Conservation (phyloP, 805 yeast species). For the Nematodospora valgi region DNA sequence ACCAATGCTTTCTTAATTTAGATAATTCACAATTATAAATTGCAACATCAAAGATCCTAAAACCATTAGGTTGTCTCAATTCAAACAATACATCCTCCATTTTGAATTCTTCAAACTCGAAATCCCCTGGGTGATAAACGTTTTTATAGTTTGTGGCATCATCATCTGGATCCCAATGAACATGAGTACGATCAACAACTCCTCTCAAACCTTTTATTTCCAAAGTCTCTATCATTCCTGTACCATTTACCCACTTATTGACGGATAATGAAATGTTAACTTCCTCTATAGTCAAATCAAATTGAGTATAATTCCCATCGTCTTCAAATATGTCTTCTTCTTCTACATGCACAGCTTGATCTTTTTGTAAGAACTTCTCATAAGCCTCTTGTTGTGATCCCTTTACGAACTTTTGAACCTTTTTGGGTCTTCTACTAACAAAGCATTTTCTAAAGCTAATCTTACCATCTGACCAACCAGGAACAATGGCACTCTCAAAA, state of each 20-base stretch:
- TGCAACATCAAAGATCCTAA: constrained; percentile 82
- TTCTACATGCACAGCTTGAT: constrained; percentile 2
- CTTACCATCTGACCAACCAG: constrained; percentile 87
- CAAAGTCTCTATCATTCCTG: constrained; percentile 75
- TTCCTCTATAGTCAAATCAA: constrained; percentile 84
- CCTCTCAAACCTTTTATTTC: constrained; percentile 87
- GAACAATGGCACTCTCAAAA: constrained; percentile 91
- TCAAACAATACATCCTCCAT: constrained; percentile 86
- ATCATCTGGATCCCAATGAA: constrained; percentile 75
- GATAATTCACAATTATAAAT: constrained; percentile 84
- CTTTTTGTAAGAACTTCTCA: constrained; percentile 43
- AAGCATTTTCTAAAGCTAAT: constrained; percentile 81
- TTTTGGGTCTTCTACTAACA: constrained; percentile 79
- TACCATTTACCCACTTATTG: constrained; percentile 84
- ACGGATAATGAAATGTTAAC: constrained; percentile 78
- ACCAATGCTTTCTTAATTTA: constrained; percentile 85
- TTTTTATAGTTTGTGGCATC: constrained; percentile 80
- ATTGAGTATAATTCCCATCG: constrained; percentile 96
- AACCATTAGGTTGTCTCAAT: constrained; percentile 73
- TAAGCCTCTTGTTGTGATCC: constrained; percentile 74
- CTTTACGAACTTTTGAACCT: constrained; percentile 50
- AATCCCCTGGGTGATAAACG: constrained; percentile 79
- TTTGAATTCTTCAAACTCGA: constrained; percentile 79
- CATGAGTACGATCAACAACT: constrained; percentile 86
- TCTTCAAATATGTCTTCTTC: constrained; percentile 45